Evolutionary conservation across 2,329 filamentous ascomycete genomes (phyloP).

Genomic region (Arthrobotrys conoides): DNA sequence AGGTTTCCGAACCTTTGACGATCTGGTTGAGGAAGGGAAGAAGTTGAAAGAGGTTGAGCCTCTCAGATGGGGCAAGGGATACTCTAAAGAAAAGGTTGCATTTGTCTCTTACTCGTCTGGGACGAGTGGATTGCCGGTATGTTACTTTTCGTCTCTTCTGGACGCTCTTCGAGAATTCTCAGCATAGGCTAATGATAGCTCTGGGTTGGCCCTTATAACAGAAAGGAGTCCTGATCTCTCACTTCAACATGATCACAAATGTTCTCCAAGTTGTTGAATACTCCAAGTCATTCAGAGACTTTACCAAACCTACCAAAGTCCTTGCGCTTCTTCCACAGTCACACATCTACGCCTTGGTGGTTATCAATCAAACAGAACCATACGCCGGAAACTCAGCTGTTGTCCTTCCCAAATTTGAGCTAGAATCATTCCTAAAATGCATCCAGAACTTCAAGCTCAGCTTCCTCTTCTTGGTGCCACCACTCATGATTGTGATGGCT

Average conservation of each 20-base stretch:
- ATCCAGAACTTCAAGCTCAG: constrained; percentile 80
- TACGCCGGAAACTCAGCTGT: constrained; percentile 82
- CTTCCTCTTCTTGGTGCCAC: constrained; percentile 80
- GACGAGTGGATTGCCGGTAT: constrained; percentile 81
- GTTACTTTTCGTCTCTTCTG: constrained; percentile 60
- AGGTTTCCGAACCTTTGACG: constrained; percentile 76
- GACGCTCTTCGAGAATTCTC: neutral
- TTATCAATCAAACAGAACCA: constrained; percentile 76
- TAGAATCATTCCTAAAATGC: constrained; percentile 75
- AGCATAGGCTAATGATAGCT: constrained; percentile 1
- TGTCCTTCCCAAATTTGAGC: constrained; percentile 82
- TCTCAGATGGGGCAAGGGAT: constrained; percentile 75
- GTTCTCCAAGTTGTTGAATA: constrained; percentile 74
- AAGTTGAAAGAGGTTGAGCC: constrained; percentile 71
- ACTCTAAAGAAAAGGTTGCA: constrained; percentile 77
- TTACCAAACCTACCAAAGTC: constrained; percentile 70
- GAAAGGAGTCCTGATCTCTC: constrained; percentile 89
- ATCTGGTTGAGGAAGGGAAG: constrained; percentile 76
- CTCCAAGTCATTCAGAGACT: constrained; percentile 63
- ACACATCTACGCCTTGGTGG: constrained; percentile 84
- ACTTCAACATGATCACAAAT: constrained; percentile 84
- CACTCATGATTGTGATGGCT: constrained; percentile 83
- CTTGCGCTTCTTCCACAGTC: constrained; percentile 83
- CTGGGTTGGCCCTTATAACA: constrained; percentile 64
- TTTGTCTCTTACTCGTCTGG: constrained; percentile 86